Conservation (phyloP, 1,284 basidiomycete genomes). For the Austroboletus novae-zelandiae region DNA sequence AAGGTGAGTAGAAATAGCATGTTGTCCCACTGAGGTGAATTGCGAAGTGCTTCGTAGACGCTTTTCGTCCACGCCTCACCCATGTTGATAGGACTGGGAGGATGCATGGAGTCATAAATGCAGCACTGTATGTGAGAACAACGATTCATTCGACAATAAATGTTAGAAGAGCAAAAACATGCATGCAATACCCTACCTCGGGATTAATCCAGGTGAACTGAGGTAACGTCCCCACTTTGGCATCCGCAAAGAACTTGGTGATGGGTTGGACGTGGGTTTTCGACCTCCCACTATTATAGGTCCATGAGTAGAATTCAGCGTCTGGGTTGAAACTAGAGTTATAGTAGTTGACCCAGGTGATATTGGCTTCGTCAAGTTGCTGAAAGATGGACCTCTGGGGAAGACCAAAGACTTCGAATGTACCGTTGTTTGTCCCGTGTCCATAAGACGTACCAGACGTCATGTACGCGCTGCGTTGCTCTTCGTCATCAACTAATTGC, state of each 20-base stretch:
- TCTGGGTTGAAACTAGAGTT: constrained; percentile 28
- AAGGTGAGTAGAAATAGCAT: constrained; percentile 23
- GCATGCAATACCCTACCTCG: constrained; percentile 13
- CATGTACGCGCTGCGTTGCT: constrained; percentile 18
- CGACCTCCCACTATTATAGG: constrained; percentile 18
- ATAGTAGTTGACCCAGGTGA: constrained; percentile 28
- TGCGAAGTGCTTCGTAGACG: constrained; percentile 24
- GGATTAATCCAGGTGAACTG: constrained; percentile 29
- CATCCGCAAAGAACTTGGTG: constrained; percentile 19
- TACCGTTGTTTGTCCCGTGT: constrained; percentile 15
- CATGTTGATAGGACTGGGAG: constrained; percentile 25
- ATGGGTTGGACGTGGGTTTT: constrained; percentile 20
- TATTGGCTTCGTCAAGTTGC: constrained; percentile 25
- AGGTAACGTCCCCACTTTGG: constrained; percentile 22
- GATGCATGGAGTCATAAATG: constrained; percentile 27
- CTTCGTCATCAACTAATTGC: background rate
- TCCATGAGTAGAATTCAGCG: constrained; percentile 24
- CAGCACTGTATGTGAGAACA: constrained; percentile 16
- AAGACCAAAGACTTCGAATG: constrained; percentile 21
- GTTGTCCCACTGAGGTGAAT: constrained; percentile 23
- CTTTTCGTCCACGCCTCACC: constrained; percentile 26
- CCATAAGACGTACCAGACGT: constrained; percentile 28
- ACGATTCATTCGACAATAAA: background rate
- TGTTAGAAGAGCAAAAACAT: background rate
- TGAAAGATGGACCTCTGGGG: constrained; percentile 29